Conservation (phyloP, 1,284 basidiomycete species). For the Ceratobasidium sp. region DNA sequence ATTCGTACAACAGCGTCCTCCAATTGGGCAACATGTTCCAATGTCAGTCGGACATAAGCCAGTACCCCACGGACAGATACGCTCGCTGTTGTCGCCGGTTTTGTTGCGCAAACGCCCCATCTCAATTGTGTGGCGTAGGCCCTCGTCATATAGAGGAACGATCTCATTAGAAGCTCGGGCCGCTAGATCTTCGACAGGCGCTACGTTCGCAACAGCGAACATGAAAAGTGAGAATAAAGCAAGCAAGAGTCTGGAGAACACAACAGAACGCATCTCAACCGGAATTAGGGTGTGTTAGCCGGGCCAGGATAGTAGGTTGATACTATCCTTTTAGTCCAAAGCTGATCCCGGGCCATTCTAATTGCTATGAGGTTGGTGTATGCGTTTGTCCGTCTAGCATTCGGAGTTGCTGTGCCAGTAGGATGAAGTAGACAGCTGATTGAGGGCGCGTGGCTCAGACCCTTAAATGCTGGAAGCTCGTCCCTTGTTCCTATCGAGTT, state of each 20-base stretch:
- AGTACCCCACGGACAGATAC: not conserved
- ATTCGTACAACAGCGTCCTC: slow-evolving; percentile 3
- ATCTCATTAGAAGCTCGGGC: not conserved
- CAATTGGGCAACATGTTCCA: slow-evolving; percentile 4
- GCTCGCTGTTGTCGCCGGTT: not conserved
- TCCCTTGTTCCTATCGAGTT: not conserved
- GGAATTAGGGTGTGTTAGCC: not conserved
- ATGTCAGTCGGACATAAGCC: slow-evolving; percentile 6
- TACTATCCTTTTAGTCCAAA: not conserved
- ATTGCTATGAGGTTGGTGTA: not conserved
- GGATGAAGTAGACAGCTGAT: not conserved
- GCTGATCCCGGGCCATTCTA: not conserved
- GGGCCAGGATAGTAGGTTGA: too few species aligned
- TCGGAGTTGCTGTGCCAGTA: not conserved
- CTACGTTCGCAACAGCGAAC: not conserved
- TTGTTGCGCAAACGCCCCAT: not conserved
- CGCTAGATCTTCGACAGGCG: not conserved
- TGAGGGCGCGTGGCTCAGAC: too few species aligned
- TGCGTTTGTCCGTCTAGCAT: not conserved
- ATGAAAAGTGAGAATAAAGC: not conserved
- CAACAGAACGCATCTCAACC: not conserved
- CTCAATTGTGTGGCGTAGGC: not conserved
- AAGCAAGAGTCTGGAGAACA: not conserved
- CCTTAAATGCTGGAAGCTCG: not conserved
- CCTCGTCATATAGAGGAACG: not conserved